phyloP scores from a whole-genome alignment of 2,329 filamentous ascomycete species.

The Hortaea werneckii region DNA sequence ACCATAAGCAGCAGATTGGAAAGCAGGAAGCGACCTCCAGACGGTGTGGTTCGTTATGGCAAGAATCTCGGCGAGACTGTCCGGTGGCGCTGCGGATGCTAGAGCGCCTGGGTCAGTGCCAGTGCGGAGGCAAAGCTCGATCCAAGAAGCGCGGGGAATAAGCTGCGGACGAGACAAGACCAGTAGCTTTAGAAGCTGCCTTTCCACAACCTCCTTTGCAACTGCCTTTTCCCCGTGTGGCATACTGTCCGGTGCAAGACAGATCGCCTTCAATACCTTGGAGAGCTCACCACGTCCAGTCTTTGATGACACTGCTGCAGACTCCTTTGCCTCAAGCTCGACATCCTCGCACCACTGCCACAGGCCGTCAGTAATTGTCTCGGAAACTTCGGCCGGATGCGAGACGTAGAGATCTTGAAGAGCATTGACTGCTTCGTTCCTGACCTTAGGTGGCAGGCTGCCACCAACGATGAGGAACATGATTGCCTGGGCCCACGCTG shows the following conservation, averaged over 20 bases:
- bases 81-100: conserved; percentile 51
- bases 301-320: conserved; percentile 55
- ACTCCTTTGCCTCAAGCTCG: conserved; percentile 69
- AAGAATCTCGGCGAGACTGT: conserved; percentile 59
- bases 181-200: conserved; percentile 65
- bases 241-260: conserved; percentile 38
- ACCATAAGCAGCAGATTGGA: conserved; percentile 59
- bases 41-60: conserved; percentile 31
- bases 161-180: conserved; percentile 70
- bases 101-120: conserved; percentile 75
- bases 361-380: conserved; percentile 55
- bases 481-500: conserved; percentile 67
- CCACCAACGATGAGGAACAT: conserved; percentile 66
- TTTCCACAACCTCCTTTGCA: conserved; percentile 39
- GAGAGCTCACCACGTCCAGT: conserved; percentile 55
- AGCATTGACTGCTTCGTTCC: conserved; percentile 51
- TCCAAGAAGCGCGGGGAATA: conserved; percentile 74
- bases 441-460: conserved; percentile 49
- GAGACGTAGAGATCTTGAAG: conserved; percentile 57
- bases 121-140: conserved; percentile 70
- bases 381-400: conserved; percentile 48
- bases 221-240: no score
- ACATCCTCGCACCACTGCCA: conserved; percentile 68
- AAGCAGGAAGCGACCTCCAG: conserved; percentile 40
- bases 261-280: conserved; percentile 52